Conservation (phyloP, 2,329 filamentous ascomycete genomes). For the Rutstroemia sp. region DNA sequence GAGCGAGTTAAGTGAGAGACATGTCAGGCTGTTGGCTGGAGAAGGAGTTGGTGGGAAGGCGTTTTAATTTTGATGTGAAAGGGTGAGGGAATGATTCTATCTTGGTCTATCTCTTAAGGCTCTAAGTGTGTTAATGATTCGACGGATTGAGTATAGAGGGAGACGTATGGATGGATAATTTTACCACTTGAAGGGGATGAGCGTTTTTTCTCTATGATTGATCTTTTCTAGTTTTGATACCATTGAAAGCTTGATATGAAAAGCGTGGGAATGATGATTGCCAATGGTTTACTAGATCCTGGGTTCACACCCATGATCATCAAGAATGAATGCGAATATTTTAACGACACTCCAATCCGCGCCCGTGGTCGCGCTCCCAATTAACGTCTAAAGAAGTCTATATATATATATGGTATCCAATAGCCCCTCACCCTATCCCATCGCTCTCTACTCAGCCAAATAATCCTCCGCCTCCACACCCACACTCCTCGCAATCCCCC, state of each 20-base stretch:
- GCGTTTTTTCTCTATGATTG: not conserved
- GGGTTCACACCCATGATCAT: not conserved
- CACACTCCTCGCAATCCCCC: constrained; percentile 62
- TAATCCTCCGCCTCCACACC: constrained; percentile 76
- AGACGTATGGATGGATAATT: not conserved
- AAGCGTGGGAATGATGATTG: too few relatives aligned
- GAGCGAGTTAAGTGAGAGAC: constrained; percentile 29
- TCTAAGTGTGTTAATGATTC: too few relatives aligned
- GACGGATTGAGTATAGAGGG: not conserved
- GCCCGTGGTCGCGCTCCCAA: too few relatives aligned
- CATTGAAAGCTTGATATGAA: not conserved
- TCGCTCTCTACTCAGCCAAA: constrained; percentile 44
- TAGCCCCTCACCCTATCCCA: not conserved
- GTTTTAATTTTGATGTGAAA: constrained; percentile 17
- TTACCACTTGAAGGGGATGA: not conserved
- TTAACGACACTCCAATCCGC: too few relatives aligned
- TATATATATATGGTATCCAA: not conserved
- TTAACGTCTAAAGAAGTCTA: not conserved
- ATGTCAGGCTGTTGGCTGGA: constrained; percentile 29
- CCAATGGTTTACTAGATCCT: too few relatives aligned
- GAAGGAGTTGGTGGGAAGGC: constrained; percentile 30
- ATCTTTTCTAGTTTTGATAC: not conserved
- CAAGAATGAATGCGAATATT: not conserved
- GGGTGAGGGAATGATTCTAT: not conserved
- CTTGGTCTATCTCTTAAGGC: not conserved